phyloP scores from a whole-genome alignment of 2,329 filamentous ascomycete genomes.

The Botrytis deweyae region DNA sequence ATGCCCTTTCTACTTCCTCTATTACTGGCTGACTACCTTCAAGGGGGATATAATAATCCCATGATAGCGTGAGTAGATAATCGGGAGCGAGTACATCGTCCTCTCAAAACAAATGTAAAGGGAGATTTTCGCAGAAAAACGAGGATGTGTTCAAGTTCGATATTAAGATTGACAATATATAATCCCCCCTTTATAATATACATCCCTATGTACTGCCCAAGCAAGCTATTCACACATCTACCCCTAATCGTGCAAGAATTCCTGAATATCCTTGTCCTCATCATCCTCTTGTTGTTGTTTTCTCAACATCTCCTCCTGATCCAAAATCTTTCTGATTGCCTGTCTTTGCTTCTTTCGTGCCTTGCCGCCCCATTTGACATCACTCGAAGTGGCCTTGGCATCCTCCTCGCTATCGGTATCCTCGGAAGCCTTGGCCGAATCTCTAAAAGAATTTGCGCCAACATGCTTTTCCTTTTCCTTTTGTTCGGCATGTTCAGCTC shows the following conservation, averaged over 20 bases:
- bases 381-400: slow-evolving; percentile 40
- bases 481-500: slow-evolving; percentile 40
- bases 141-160: neutral
- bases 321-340: slow-evolving; percentile 63
- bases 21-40: neutral
- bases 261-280: slow-evolving; percentile 73
- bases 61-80: neutral
- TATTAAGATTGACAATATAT: slow-evolving; percentile 23
- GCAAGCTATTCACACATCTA: neutral
- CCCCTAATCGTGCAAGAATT: slow-evolving; percentile 60
- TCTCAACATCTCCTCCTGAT: slow-evolving; percentile 56
- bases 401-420: slow-evolving; percentile 52
- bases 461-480: slow-evolving; percentile 41
- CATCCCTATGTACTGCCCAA: neutral
- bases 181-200: neutral
- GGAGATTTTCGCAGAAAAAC: neutral
- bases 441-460: slow-evolving; percentile 64
- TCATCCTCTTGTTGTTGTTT: slow-evolving; percentile 60
- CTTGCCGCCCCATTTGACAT: slow-evolving; percentile 64
- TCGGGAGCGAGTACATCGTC: neutral
- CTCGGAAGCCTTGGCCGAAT: slow-evolving; percentile 48
- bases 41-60: neutral
- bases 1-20: neutral
- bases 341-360: slow-evolving; percentile 67
- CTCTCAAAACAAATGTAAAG: neutral